Conservation (phyloP, 371 early-diverging fungal genomes). For the Actinomortierella wolfii region DNA sequence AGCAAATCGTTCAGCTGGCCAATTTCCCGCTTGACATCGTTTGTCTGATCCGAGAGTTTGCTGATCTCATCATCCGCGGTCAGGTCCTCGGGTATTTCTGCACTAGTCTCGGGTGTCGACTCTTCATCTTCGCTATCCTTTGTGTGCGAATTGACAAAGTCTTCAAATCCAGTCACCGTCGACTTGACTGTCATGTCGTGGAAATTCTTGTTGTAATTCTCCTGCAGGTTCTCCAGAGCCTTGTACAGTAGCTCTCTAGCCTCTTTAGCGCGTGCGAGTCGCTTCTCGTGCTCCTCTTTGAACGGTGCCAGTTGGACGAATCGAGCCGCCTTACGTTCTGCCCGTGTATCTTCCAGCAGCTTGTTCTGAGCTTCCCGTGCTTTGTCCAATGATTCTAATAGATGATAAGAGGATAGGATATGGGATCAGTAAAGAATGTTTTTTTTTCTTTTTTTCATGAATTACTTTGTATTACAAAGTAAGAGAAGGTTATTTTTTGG, state of each 20-base stretch:
- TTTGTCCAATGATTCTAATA: constrained; percentile 41
- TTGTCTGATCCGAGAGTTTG: constrained; percentile 1
- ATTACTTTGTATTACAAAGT: neutral
- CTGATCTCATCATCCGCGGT: constrained; percentile 3
- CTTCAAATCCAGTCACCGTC: constrained; percentile 66
- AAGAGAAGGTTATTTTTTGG: neutral
- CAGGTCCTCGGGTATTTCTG: neutral
- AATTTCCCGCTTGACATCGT: constrained; percentile 18
- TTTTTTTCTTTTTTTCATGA: too few species aligned
- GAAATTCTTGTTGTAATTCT: constrained; percentile 75
- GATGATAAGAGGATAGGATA: neutral
- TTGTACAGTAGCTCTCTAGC: constrained; percentile 9
- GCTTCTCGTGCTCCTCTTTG: constrained; percentile 43
- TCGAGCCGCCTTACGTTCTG: constrained; percentile 22
- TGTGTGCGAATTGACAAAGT: constrained; percentile 46
- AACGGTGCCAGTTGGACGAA: constrained; percentile 15
- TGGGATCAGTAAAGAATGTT: neutral
- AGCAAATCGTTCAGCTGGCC: constrained; percentile 23
- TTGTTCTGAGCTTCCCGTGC: constrained; percentile 17
- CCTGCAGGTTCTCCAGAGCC: constrained; percentile 63
- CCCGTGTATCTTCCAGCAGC: constrained; percentile 15
- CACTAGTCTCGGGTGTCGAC: neutral
- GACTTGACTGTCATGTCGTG: constrained; percentile 77
- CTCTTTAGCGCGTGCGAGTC: constrained; percentile 33
- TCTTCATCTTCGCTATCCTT: constrained; percentile 6